Percentiles rank a stretch among this genome's conserved stretches.
These are phyloP conservation scores for Hypoxylon sp. DNA, from an alignment of 2,329 filamentous ascomycete genomes.

Conservation along the genomic window DNA sequence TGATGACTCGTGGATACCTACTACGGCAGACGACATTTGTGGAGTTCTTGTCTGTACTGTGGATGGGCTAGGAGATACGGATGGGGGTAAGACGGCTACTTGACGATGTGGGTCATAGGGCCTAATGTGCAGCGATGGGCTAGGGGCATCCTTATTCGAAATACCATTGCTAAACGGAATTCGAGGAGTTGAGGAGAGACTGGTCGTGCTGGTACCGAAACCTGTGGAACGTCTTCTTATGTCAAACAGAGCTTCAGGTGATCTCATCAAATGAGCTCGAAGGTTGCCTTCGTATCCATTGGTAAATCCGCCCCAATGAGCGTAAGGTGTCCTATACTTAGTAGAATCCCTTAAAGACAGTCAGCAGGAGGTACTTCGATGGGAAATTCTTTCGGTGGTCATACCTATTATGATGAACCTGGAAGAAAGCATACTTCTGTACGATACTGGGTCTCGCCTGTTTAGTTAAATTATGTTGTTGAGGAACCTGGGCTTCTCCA, in stretches of 20 bases:
- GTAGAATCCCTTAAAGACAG: conserved; percentile 63
- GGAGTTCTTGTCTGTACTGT: conserved; percentile 20
- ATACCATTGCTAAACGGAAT: conserved; percentile 36
- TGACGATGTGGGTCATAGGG: conserved; percentile 9
- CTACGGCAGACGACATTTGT: conserved; percentile 13
- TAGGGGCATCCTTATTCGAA: conserved; percentile 15
- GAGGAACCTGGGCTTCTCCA: conserved; percentile 48
- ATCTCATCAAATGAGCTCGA: conserved; percentile 62
- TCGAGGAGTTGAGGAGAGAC: conserved; percentile 34
- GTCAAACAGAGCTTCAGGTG: conserved; percentile 57
- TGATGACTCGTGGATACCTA: conserved; percentile 15
- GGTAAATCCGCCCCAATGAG: conserved; percentile 70
- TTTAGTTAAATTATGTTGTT: conserved; percentile 41
- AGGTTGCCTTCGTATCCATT: conserved; percentile 72
- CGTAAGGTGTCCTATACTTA: conserved; percentile 73
- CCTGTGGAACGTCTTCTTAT: conserved; percentile 48
- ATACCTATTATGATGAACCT: conserved; percentile 72
- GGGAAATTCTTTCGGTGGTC: conserved; percentile 30
- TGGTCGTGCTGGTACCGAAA: conserved; percentile 34
- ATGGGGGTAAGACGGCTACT: not conserved
- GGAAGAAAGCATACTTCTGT: conserved; percentile 71
- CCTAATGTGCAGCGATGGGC: conserved; percentile 2
- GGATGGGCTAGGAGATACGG: conserved; percentile 19
- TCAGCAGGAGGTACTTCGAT: conserved; percentile 36
- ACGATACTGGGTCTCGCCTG: conserved; percentile 58